Base-by-base conservation (phyloP, 371 early-diverging fungal species). In the Zopfochytrium polystomum region DNA sequence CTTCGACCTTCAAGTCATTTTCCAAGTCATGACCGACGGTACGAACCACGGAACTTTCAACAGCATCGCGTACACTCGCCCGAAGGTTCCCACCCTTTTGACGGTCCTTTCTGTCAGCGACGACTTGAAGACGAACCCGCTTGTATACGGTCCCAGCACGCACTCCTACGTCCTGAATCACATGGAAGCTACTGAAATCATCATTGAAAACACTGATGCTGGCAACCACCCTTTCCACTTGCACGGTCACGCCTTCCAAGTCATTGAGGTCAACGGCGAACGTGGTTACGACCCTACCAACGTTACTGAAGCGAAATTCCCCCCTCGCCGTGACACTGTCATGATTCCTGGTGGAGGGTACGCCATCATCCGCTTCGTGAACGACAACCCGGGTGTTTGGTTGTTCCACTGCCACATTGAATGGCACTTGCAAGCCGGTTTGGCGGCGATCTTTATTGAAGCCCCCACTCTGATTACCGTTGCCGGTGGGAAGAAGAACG, bases 11-110 rank as follows among this genome's bases (percentile, higher is more conserved):
- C 80, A 80, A 27, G 84, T 84, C 56, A 71, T 74, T 63, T 88
- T 88, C 59, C 73, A 77, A 22, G 84, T 87, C 51, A 75, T 79
- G 48, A 79, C 81, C 34, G 90, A 91, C 56, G 87, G 87, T 55
- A 74, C 80, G 72, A 89, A 89, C 79, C 87, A 86, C 69, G 90
- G 89, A 55, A 76, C 84, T 27, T 90, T 92, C 82, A 91, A 91
- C 76, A 80, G 80, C 50, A 73, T 85, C 18, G 81, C 89, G n/a
- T 92, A 84, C 63, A 76, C 81, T 38, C 45, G 64, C 55, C 89
- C 90, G 58, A 77, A 76, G 57, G 82, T 85, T 2, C 91, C 92
- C 18, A 48, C 86, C 4, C 68, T 92, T 57, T 78, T 87, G 62
- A 87, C 89, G 0, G 76, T 86, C 22, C 58, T 88, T 46, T 77